These are phyloP conservation scores for Larix kaempferi DNA, from an alignment of 75 land plant species.

Conservation along the genomic window DNA sequence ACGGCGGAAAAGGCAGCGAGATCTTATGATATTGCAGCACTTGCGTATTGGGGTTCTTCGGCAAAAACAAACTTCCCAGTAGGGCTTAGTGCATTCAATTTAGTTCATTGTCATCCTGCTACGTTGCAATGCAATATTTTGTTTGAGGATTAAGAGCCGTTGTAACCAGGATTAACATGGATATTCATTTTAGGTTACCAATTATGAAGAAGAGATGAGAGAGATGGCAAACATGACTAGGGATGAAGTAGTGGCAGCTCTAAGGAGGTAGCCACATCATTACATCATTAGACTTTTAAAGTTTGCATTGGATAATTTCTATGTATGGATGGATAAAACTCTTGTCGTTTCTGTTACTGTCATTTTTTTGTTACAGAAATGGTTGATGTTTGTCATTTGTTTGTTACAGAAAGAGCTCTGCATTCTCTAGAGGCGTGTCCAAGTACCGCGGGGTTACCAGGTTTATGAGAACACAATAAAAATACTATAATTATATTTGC, in stretches of 20 bases:
- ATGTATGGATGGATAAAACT: neutral
- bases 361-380: neutral
- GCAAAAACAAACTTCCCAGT: neutral
- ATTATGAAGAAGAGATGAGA: conserved; percentile 61
- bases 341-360: neutral
- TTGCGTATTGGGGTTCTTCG: conserved; percentile 4
- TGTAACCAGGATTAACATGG: neutral
- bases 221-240: conserved; percentile 73
- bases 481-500: too few species aligned
- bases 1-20: conserved; percentile 14
- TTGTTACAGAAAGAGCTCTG: neutral
- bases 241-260: conserved; percentile 60
- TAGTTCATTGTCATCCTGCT: neutral
- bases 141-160: neutral
- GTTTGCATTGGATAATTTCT: neutral
- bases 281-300: neutral
- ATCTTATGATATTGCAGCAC: conserved; percentile 22
- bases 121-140: neutral
- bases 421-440: neutral
- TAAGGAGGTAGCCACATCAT: conserved; percentile 49
- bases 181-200: conserved; percentile 9
- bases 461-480: too few species aligned
- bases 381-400: too few species aligned
- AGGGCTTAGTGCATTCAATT: neutral
- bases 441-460: neutral